These are phyloP conservation scores for Epithele typhae DNA, from an alignment of 768 basidiomycete species.

Conservation along the genomic window DNA sequence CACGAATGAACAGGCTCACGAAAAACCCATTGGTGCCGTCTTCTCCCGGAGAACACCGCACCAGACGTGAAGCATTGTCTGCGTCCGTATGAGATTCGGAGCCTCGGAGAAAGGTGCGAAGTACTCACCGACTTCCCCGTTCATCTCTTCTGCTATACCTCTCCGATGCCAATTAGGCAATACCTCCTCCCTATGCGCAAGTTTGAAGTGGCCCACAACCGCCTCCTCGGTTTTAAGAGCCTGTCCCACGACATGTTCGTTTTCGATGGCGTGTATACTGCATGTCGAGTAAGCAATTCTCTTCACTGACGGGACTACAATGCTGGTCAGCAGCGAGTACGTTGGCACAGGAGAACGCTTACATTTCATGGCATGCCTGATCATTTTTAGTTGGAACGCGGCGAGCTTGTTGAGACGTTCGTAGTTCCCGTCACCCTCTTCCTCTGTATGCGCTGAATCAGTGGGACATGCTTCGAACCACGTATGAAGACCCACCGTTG, in stretches of 20 bases:
- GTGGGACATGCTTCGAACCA: too few relatives aligned
- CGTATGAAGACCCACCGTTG: slow-evolving; percentile 40
- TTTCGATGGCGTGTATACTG: slow-evolving; percentile 85
- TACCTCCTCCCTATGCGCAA: slow-evolving; percentile 65
- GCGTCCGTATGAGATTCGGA: not conserved
- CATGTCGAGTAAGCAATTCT: slow-evolving; percentile 98
- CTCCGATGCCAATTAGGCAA: slow-evolving; percentile 82
- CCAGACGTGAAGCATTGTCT: slow-evolving; percentile 56
- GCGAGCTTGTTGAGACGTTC: slow-evolving; percentile 81
- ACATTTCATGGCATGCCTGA: slow-evolving; percentile 96
- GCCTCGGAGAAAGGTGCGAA: not conserved
- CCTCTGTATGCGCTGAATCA: slow-evolving; percentile 32
- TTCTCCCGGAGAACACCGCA: slow-evolving; percentile 75
- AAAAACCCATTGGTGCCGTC: slow-evolving; percentile 97
- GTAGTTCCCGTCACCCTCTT: slow-evolving; percentile 53
- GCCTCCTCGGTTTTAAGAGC: slow-evolving; percentile 75
- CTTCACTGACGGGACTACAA: slow-evolving; percentile 67
- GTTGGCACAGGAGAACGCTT: slow-evolving; percentile 20
- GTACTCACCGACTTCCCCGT: slow-evolving; percentile 29
- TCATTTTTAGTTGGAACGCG: slow-evolving; percentile 85
- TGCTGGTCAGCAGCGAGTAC: too few relatives aligned
- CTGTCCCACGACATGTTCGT: slow-evolving; percentile 83
- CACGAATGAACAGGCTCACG: slow-evolving; percentile 82
- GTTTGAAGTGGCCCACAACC: slow-evolving; percentile 47
- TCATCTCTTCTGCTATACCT: slow-evolving; percentile 66